A percentile compares a stretch with the other conserved stretches of the same genome.
These are phyloP conservation scores for Aureobasidium sp. DNA, from an alignment of 2,329 filamentous ascomycete genomes.

Conservation along the genomic window DNA sequence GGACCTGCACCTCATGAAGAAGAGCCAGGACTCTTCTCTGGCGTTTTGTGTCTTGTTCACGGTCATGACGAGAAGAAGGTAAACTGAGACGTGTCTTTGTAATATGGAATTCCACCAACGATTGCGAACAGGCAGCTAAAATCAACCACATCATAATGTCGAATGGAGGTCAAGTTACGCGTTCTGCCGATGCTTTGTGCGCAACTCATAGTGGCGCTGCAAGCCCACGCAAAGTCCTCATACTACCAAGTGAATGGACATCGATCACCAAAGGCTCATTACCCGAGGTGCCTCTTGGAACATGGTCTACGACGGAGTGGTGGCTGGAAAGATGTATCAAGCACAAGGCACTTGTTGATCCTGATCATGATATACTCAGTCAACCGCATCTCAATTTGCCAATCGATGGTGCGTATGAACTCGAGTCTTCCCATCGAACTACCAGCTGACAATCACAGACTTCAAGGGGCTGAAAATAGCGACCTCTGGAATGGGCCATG, in stretches of 20 bases:
- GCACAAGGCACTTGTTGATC: slow-evolving; percentile 63
- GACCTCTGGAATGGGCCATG: slow-evolving; percentile 79
- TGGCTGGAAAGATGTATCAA: slow-evolving; percentile 88
- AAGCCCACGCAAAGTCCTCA: slow-evolving; percentile 26
- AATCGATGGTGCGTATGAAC: background rate
- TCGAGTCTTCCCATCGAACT: no score
- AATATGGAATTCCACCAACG: background rate
- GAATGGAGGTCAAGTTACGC: slow-evolving; percentile 27
- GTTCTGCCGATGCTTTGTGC: slow-evolving; percentile 20
- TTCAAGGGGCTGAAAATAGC: slow-evolving; percentile 67
- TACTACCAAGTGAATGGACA: slow-evolving; percentile 29
- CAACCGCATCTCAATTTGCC: slow-evolving; percentile 54
- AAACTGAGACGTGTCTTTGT: background rate
- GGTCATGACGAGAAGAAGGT: slow-evolving; percentile 13
- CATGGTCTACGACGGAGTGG: slow-evolving; percentile 69
- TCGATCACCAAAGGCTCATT: slow-evolving; percentile 22
- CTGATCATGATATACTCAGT: slow-evolving; percentile 64
- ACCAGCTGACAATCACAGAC: slow-evolving; percentile 30
- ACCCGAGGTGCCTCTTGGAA: slow-evolving; percentile 23
- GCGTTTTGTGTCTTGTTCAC: slow-evolving; percentile 18
- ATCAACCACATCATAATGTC: slow-evolving; percentile 18
- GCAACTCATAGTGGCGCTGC: slow-evolving; percentile 15
- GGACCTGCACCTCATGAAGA: background rate
- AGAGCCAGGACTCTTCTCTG: slow-evolving; percentile 25
- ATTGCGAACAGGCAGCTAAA: background rate